These are phyloP conservation scores for Kitagawia praeruptora DNA, from an alignment of 129 eudicot species.

Conservation along the genomic window DNA sequence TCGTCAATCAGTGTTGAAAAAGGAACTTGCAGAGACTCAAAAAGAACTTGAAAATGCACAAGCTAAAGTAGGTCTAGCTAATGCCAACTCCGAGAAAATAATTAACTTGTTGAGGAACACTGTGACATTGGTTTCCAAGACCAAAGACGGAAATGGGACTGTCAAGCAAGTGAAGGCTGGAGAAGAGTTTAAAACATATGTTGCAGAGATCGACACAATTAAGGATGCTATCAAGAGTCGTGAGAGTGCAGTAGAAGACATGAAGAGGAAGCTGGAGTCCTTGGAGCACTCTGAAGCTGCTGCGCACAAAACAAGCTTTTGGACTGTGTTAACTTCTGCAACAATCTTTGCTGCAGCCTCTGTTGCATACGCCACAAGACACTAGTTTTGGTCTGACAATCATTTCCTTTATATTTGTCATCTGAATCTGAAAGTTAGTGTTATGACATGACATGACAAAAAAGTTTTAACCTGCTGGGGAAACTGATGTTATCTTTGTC, in stretches of 20 bases:
- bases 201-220: slow-evolving; percentile 47
- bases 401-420: background rate
- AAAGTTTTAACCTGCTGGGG: background rate
- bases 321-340: slow-evolving; percentile 71
- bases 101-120: slow-evolving; percentile 45
- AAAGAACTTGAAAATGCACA: slow-evolving; percentile 32
- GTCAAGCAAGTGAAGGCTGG: slow-evolving; percentile 12
- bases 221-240: slow-evolving; percentile 47
- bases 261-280: slow-evolving; percentile 46
- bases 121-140: slow-evolving; percentile 18
- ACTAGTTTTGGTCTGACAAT: slow-evolving; percentile 5
- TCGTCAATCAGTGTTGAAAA: slow-evolving; percentile 18
- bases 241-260: slow-evolving; percentile 35
- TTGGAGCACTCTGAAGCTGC: slow-evolving; percentile 43
- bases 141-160: slow-evolving; percentile 15
- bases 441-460: background rate
- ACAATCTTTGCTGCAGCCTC: slow-evolving; percentile 73
- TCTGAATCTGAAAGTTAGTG: background rate
- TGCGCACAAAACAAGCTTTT: slow-evolving; percentile 57
- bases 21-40: slow-evolving; percentile 27
- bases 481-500: background rate
- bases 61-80: slow-evolving; percentile 29
- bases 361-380: slow-evolving; percentile 49
- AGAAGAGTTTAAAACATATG: slow-evolving; percentile 24
- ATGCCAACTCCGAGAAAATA: slow-evolving; percentile 26